Evolutionary conservation across 225 moss, liverwort and hornwort species (phyloP), one percentile per base, ranked within the genome.

Genomic region (Neckera pumila): DNA sequence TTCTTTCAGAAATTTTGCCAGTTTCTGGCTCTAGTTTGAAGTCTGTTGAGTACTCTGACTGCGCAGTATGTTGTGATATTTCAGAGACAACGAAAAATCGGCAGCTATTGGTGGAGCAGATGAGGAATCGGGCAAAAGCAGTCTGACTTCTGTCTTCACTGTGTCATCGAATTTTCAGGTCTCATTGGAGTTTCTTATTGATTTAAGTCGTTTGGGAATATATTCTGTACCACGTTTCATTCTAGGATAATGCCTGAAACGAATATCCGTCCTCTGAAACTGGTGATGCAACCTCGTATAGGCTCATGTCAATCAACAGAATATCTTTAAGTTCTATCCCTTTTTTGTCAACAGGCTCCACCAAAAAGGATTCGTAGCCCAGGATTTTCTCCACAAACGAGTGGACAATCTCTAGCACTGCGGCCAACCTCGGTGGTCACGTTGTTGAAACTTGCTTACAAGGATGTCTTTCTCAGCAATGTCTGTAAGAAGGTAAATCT

Each of bases 121-220:
- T 87, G 84, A 91, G 81, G 98, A 96, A 71, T 77, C 91, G 87
- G 89, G 91, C 71, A 96, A 95, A 89, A 93, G 90, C 92, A 96
- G 88, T 87, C 92, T 94, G 87, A 89, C 93, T 51, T 94, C 98
- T 85, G 94, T 96, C 89, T 98, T 98, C 90, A 96, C 98, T 80
- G 96, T 98, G 76, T 98, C 98, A 82, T 98, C 98, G 43, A 98
- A 98, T 87, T 98, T 98, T 67, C 98, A 98, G 98, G 98, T 98
- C 67, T 84, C 47, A 86, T 64, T 53, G 83, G 69, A 69, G 40
- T 84, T 87, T 89, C 17, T 38, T 20, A 80, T n/a, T 42, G 47
- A 42, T 7, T 49, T 60, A 80, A 76, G 61, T 91, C 36, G 61
- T 80, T 87, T 81, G 43, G 47, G 81, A 84, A 81, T 67, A 43